These are phyloP conservation scores for Verticillium tricorpus DNA, from an alignment of 2,329 filamentous ascomycete species.

Conservation along the genomic window DNA sequence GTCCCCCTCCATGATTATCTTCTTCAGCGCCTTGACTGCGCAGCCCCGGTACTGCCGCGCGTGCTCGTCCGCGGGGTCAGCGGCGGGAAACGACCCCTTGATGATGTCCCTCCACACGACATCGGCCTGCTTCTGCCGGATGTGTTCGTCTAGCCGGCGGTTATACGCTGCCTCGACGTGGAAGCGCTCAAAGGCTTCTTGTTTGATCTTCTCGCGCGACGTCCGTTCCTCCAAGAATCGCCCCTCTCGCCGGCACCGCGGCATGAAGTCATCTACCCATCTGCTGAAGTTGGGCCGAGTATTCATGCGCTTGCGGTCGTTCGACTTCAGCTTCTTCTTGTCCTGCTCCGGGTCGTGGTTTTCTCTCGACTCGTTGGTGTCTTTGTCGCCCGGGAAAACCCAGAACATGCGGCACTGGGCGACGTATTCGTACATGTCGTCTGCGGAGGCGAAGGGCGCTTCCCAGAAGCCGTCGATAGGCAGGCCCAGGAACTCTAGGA, in stretches of 20 bases:
- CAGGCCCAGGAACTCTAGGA: conserved; percentile 62
- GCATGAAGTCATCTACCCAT: conserved; percentile 63
- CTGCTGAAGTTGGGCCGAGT: conserved; percentile 51
- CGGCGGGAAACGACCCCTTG: conserved; percentile 27
- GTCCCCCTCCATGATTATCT: conserved; percentile 43
- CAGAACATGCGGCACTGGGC: conserved; percentile 55
- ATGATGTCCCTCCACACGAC: conserved; percentile 42
- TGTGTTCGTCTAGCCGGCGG: conserved; percentile 34
- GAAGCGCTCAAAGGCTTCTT: conserved; percentile 51
- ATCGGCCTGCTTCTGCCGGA: conserved; percentile 25
- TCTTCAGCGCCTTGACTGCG: conserved; percentile 39
- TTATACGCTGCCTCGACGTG: conserved; percentile 39
- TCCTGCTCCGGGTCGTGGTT: conserved; percentile 18
- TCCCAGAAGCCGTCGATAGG: conserved; percentile 41
- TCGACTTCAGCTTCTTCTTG: conserved; percentile 37
- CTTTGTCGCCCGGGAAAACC: conserved; percentile 22
- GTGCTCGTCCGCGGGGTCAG: conserved; percentile 6
- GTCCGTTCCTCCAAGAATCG: conserved; percentile 23
- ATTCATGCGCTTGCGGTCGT: conserved; percentile 52
- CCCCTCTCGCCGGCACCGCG: conserved; percentile 37
- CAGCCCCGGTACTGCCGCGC: conserved; percentile 24
- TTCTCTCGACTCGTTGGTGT: conserved; percentile 7
- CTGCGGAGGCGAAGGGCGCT: conserved; percentile 46
- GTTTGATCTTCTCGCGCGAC: conserved; percentile 40
- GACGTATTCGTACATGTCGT: conserved; percentile 60